Evolutionary conservation across 176 grass and related monocot species (phyloP), one percentile per base, ranked within the genome.

Genomic region (Triticum aestivum): DNA sequence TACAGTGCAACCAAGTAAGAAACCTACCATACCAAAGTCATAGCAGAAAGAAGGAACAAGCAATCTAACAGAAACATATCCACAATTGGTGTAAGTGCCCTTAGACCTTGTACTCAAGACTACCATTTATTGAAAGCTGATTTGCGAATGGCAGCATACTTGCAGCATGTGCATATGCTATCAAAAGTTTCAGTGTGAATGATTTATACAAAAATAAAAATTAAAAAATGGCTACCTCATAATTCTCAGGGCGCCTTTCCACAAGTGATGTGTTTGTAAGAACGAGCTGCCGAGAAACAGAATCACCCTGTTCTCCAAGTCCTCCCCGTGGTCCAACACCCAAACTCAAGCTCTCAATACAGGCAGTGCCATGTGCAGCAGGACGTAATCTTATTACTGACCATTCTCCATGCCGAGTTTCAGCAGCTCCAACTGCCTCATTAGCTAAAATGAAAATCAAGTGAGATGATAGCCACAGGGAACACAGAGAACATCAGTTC

Each of bases 381-480:
- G 92, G 83, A 51, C 97, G 94, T 61, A 99, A 93, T 87, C 94
- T 99, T 83, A 91, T 96, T 17, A 99, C 97, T 69, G 94, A 99
- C 97, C 97, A 99, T 88, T 89, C 97, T 84, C 94, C 97, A 85
- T 92, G 93, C 73, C 93, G 97, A 23, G 87, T 91, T 87, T 99
- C 97, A 88, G 95, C 81, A 78, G 97, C 94, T 89, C 97, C 97
- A 92, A 99, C 97, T 39, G 94, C 97, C 76, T 99, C 97, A 47
- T 91, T 96, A 59, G 94, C 97, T 99, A 64, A 33, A 82, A 83
- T 87, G 81, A 82, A 87, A 84, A 91, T 79, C 39, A 83, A 80
- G 93, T 34, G 79, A 84, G 69, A 79, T 3, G 58, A 87, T 34
- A 68, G 58, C 71, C 54, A 49, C 79, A 83, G 39, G 23, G 18